A percentile compares a stretch with the other conserved stretches of the same genome.
Conservation (phyloP, 2,329 filamentous ascomycete species). For the Pseudocercospora pini-densiflorae region DNA sequence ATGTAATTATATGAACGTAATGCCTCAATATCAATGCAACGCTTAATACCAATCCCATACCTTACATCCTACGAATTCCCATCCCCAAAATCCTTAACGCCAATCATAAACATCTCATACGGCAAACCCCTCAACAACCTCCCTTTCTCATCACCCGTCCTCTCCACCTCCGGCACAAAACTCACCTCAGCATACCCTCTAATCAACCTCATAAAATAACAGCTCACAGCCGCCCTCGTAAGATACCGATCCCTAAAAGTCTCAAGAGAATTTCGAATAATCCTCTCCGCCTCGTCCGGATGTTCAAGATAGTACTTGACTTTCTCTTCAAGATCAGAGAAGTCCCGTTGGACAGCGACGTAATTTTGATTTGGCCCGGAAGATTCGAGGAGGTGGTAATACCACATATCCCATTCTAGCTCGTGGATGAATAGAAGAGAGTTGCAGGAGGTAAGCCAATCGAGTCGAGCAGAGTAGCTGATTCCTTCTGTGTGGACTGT, state of each 20-base stretch:
- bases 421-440: constrained; percentile 26
- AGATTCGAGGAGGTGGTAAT: constrained; percentile 26
- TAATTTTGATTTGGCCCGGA: constrained; percentile 32
- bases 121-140: constrained; percentile 5
- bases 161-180: constrained; percentile 17
- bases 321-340: constrained; percentile 43
- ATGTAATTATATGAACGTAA: too few relatives aligned
- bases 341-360: constrained; percentile 45
- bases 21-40: too few relatives aligned
- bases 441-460: constrained; percentile 29
- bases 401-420: constrained; percentile 22
- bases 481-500: constrained; percentile 29
- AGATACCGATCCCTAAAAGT: constrained; percentile 59
- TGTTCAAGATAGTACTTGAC: constrained; percentile 48
- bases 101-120: constrained; percentile 14
- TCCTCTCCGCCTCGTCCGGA: constrained; percentile 41
- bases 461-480: constrained; percentile 26
- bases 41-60: too few relatives aligned
- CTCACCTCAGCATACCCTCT: constrained; percentile 26
- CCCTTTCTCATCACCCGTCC: background rate
- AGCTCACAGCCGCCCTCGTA: constrained; percentile 33
- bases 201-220: constrained; percentile 26
- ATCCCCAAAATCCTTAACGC: background rate
- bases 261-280: constrained; percentile 55
- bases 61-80: too few relatives aligned